phyloP scores from a whole-genome alignment of 1,284 basidiomycete genomes.

The Rhodotorula sp. region DNA sequence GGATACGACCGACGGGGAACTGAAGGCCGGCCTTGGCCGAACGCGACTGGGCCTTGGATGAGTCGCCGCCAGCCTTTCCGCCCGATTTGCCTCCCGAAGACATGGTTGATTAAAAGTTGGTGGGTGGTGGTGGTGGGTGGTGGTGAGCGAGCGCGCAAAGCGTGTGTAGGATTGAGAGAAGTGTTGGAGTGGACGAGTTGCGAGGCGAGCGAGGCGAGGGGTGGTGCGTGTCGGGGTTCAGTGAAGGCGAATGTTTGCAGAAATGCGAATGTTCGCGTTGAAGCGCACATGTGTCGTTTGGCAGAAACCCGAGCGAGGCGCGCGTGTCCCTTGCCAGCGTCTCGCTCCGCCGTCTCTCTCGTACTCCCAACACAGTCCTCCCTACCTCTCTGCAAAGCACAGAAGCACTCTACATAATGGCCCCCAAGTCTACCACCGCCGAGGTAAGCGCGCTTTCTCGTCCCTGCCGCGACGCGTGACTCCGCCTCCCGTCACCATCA shows the following conservation, averaged over 20 bases:
- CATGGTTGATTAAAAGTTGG: conserved; percentile 56
- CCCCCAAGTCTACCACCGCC: conserved; percentile 75
- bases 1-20: conserved; percentile 84
- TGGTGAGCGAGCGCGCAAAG: conserved; percentile 41
- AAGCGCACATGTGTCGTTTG: neutral
- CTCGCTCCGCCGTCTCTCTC: conserved; percentile 2
- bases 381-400: neutral
- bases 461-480: neutral
- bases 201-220: conserved; percentile 57
- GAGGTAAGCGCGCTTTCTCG: conserved; percentile 12
- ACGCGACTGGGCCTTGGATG: conserved; percentile 56
- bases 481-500: neutral
- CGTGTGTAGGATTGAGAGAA: conserved; percentile 61
- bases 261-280: conserved; percentile 18
- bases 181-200: conserved; percentile 45
- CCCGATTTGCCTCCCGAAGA: conserved; percentile 62
- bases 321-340: conserved; percentile 12
- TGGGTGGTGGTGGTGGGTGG: conserved; percentile 52
- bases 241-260: neutral
- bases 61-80: conserved; percentile 60
- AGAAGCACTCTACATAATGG: conserved; percentile 55
- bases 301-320: neutral
- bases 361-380: neutral
- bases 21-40: conserved; percentile 79
- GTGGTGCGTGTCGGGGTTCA: conserved; percentile 58